Conservation (phyloP, 2,329 filamentous ascomycete genomes). For the Shiraia sp. region DNA sequence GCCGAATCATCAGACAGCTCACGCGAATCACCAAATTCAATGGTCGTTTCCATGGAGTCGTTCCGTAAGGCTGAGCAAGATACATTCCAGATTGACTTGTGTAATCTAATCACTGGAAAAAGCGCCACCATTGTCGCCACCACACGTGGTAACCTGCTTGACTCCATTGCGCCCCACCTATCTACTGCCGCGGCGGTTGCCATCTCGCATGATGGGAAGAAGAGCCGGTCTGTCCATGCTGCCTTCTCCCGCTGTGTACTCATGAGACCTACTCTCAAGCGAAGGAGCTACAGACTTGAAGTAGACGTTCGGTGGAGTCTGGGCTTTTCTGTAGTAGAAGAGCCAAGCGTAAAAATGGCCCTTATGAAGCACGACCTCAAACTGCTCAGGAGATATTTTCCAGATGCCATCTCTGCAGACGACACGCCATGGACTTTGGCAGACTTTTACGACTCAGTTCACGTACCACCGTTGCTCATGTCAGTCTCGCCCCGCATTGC, state of each 20-base stretch:
- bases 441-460: constrained; percentile 72
- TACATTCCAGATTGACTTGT: constrained; percentile 23
- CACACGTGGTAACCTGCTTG: constrained; percentile 13
- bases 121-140: constrained; percentile 26
- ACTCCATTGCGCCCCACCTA: constrained; percentile 25
- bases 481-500: constrained; percentile 35
- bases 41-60: constrained; percentile 25
- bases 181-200: constrained; percentile 23
- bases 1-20: not conserved
- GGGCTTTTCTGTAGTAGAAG: constrained; percentile 32
- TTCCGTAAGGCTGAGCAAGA: constrained; percentile 15
- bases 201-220: constrained; percentile 21
- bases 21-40: constrained; percentile 1
- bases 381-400: constrained; percentile 32
- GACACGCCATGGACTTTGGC: constrained; percentile 51
- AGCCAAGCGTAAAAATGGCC: constrained; percentile 12
- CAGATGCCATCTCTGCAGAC: constrained; percentile 6
- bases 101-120: constrained; percentile 14
- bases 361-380: constrained; percentile 29
- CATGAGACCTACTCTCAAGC: constrained; percentile 3
- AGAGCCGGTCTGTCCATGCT: constrained; percentile 19
- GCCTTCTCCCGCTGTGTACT: constrained; percentile 33
- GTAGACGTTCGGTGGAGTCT: constrained; percentile 37
- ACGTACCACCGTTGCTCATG: constrained; percentile 58
- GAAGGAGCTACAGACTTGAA: constrained; percentile 17